Conservation (phyloP, 202 grass and related monocot species). For the Schoenoplectus tabernaemontani region DNA sequence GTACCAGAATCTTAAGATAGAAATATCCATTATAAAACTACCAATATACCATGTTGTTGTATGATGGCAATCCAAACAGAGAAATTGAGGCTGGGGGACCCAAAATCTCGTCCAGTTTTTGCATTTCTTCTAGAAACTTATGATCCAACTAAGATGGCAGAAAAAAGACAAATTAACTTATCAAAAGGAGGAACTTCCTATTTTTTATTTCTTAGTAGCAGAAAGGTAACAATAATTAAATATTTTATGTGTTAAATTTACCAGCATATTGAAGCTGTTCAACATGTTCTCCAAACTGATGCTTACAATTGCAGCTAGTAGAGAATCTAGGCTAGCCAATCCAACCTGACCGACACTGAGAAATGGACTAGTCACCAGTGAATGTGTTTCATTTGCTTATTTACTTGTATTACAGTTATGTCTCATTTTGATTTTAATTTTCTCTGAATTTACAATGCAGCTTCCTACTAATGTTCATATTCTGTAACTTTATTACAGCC, state of each 20-base stretch:
- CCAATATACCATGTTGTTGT: slow-evolving; percentile 51
- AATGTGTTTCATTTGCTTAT: background rate
- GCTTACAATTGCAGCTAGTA: slow-evolving; percentile 44
- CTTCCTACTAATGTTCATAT: background rate
- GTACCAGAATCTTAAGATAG: background rate
- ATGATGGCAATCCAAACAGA: slow-evolving; percentile 46
- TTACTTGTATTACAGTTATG: background rate
- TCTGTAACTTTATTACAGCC: background rate
- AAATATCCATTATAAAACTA: slow-evolving; percentile 2
- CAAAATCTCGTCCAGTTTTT: slow-evolving; percentile 45
- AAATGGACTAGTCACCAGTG: slow-evolving; percentile 8
- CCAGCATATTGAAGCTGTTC: slow-evolving; percentile 36
- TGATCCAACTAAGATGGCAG: slow-evolving; percentile 37
- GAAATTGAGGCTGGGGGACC: slow-evolving; percentile 56
- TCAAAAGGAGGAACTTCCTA: background rate
- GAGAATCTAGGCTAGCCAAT: slow-evolving; percentile 53
- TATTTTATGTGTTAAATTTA: slow-evolving; percentile 21
- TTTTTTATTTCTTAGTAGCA: background rate
- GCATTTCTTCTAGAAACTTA: slow-evolving; percentile 38
- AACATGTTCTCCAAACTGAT: slow-evolving; percentile 41
- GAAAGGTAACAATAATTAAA: background rate
- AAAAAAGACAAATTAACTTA: background rate
- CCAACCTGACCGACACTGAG: slow-evolving; percentile 66
- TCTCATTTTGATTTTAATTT: background rate
- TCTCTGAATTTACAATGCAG: background rate